phyloP scores from a whole-genome alignment of 2,329 filamentous ascomycete genomes.

The Sporothrix mexicana region DNA sequence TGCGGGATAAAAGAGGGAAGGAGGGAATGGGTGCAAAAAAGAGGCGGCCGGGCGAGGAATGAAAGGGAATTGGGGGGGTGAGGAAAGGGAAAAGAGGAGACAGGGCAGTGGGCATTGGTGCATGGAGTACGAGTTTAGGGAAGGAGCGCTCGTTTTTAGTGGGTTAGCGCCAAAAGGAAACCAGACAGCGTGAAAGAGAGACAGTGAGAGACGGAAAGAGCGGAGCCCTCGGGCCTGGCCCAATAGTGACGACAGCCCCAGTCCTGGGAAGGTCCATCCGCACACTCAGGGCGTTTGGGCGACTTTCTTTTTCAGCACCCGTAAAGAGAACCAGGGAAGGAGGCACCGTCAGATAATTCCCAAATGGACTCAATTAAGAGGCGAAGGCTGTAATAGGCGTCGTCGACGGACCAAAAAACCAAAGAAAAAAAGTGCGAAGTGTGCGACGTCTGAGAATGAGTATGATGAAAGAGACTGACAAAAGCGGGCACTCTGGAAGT shows the following conservation, averaged over 20 bases:
- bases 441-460: too few species aligned
- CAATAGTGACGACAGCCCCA: constrained; percentile 10
- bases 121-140: constrained; percentile 15
- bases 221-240: constrained; percentile 20
- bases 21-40: constrained; percentile 11
- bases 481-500: constrained; percentile 19
- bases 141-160: constrained; percentile 14
- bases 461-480: not conserved
- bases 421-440: constrained; percentile 7
- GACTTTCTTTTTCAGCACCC: not conserved
- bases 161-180: constrained; percentile 8
- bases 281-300: constrained; percentile 7
- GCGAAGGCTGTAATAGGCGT: not conserved
- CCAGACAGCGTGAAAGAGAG: not conserved
- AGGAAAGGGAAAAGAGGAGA: constrained; percentile 17
- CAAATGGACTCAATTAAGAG: not conserved
- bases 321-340: not conserved
- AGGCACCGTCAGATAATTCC: not conserved
- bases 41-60: constrained; percentile 11
- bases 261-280: not conserved
- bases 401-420: not conserved
- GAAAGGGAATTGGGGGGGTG: constrained; percentile 5
- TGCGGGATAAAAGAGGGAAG: constrained; percentile 23
- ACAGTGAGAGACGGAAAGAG: constrained; percentile 22
- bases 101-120: not conserved